Percentiles rank a stretch among this genome's conserved stretches.
Conservation (phyloP, 2,329 filamentous ascomycete species). For the Venturia aucupariae region DNA sequence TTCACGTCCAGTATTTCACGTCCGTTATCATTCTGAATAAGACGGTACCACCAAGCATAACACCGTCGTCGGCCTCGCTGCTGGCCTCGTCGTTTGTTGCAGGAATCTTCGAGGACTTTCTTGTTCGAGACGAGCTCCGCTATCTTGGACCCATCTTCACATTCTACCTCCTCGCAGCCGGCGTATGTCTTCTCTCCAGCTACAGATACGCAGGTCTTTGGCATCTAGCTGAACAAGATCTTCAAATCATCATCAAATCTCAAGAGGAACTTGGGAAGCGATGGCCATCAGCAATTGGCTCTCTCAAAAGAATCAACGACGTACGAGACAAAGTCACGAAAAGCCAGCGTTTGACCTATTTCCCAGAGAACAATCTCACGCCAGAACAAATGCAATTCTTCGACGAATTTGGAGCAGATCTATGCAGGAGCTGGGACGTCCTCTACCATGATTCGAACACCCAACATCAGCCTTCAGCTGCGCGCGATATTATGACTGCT, state of each 20-base stretch:
- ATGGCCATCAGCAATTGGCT: slow-evolving; percentile 26
- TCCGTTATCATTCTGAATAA: slow-evolving; percentile 32
- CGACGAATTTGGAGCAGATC: slow-evolving; percentile 24
- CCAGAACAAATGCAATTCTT: slow-evolving; percentile 23
- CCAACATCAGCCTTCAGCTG: slow-evolving; percentile 18
- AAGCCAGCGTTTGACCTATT: slow-evolving; percentile 22
- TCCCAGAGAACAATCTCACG: slow-evolving; percentile 24
- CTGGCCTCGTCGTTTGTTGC: slow-evolving; percentile 34
- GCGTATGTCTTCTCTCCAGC: slow-evolving; percentile 31
- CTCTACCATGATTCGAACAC: not conserved
- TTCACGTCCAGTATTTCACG: slow-evolving; percentile 31
- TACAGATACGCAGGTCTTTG: slow-evolving; percentile 28
- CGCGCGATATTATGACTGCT: slow-evolving; percentile 25
- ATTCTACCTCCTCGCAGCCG: slow-evolving; percentile 33
- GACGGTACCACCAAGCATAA: slow-evolving; percentile 22
- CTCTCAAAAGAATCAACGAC: slow-evolving; percentile 22
- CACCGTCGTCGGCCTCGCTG: slow-evolving; percentile 29
- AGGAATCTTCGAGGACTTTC: slow-evolving; percentile 36
- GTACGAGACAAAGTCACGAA: slow-evolving; percentile 25
- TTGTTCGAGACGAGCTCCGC: slow-evolving; percentile 32
- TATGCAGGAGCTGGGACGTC: slow-evolving; percentile 24
- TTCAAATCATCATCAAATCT: slow-evolving; percentile 22
- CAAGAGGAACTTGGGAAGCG: slow-evolving; percentile 25
- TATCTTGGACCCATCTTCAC: slow-evolving; percentile 33
- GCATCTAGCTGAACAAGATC: slow-evolving; percentile 23